Conservation (phyloP, 768 basidiomycete species). For the Strobilomyces dryophilus region DNA sequence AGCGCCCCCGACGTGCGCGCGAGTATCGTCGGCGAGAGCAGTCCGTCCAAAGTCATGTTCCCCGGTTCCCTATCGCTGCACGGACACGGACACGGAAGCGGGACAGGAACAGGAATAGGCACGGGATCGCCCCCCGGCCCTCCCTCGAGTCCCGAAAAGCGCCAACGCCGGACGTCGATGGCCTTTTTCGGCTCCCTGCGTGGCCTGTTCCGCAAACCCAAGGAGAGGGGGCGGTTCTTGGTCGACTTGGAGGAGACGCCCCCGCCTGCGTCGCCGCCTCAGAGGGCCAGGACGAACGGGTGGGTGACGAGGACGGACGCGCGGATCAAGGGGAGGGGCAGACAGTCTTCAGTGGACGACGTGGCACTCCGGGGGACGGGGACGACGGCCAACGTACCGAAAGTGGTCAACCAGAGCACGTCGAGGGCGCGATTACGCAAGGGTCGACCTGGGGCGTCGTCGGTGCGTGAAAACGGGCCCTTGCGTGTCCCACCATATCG, state of each 20-base stretch:
- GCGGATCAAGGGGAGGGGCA: conserved; percentile 3
- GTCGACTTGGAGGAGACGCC: conserved; percentile 16
- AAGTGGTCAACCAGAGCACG: not conserved
- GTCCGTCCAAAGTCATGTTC: not conserved
- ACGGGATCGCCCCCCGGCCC: not conserved
- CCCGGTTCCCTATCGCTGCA: not conserved
- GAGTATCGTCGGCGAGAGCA: not conserved
- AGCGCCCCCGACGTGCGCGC: conserved; percentile 4
- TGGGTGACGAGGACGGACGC: conserved; percentile 32
- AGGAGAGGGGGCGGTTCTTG: conserved; percentile 1
- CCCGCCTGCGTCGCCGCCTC: not conserved
- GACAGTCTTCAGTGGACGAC: conserved; percentile 19
- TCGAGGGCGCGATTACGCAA: conserved; percentile 15
- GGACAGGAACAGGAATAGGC: not conserved
- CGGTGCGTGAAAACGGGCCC: not conserved
- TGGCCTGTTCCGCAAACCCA: conserved; percentile 25
- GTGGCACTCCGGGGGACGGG: not conserved
- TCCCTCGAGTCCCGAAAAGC: not conserved
- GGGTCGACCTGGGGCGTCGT: conserved; percentile 6
- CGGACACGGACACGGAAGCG: not conserved
- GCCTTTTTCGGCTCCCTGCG: conserved; percentile 26
- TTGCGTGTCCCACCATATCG: not conserved
- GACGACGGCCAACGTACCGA: not conserved
- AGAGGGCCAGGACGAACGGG: not conserved
- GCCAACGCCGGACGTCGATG: conserved; percentile 20